Evolutionary conservation across 2,329 filamentous ascomycete species (phyloP), one percentile per base, ranked within the genome.

Genomic region (Talaromyces marneffei): DNA sequence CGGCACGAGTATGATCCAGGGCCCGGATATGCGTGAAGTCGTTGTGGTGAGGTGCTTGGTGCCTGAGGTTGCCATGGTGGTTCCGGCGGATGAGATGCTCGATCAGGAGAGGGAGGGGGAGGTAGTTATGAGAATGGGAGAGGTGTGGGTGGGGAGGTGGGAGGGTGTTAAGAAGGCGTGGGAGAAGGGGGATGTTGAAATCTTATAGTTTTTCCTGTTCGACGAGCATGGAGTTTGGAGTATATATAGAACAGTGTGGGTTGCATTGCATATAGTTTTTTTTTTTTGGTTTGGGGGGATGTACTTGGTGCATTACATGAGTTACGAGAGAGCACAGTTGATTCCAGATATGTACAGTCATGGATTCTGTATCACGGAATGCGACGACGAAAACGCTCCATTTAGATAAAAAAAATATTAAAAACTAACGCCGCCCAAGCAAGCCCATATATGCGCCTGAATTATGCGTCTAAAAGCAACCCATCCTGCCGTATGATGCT

Each of bases 1-100:
- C 31, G 92, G 92, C 9, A 87, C 93, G 61, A 92, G 85, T 77
- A 99, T 99, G 94, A 85, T 97, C 31, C 92, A 96, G 71, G 81
- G 84, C 2, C 94, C 94, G 0, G 94, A 97, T 72, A 77, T 86
- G 53, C 89, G 94, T 63, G 82, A 84, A 1, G 91, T 91, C 7
- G 92, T 97, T 2, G 97, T 99, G 74, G 86, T 92, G 42, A 82
- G 93, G 64, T 79, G 78, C 73, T 61, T 80, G 23, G 72, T 63
- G 0, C 74, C 72, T 18, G 81, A 84, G 72, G 78, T 85, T 8
- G 79, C 68, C 25, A 70, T 77, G 62, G 62, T 76, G 33, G 64
- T 75, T 46, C 73, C 71, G 7, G 69, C 69, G 2, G 73, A 68
- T 18, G 72, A 71, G 52, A 69, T 65, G 2, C 65, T 69, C 33